These are phyloP conservation scores for sorghum (Sorghum bicolor) DNA, from an alignment of 176 grass and related monocot genomes.

Conservation along the genomic window DNA sequence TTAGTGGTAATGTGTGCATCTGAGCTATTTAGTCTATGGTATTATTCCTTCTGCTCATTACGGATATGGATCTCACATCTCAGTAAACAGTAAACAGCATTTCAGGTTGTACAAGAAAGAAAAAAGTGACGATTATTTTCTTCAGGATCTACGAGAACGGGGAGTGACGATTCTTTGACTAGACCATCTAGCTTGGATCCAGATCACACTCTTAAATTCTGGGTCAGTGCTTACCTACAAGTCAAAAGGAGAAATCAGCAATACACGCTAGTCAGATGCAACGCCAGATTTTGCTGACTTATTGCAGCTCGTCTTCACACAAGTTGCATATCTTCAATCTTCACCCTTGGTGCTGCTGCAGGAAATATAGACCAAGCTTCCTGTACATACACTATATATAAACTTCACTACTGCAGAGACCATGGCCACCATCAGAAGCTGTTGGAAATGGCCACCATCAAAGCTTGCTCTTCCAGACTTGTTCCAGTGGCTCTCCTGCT, in stretches of 20 bases:
- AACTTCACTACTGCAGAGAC: background rate
- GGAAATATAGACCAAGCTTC: background rate
- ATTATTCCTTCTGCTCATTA: too few relatives aligned
- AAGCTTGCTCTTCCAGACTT: background rate
- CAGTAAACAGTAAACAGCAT: background rate
- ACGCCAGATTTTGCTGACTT: background rate
- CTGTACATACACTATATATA: background rate
- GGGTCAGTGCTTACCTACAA: background rate
- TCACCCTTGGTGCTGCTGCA: background rate
- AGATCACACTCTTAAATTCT: background rate
- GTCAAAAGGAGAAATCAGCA: background rate
- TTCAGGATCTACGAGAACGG: background rate
- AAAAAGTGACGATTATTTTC: too few relatives aligned
- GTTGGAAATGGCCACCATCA: conserved; percentile 1
- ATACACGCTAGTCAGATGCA: background rate
- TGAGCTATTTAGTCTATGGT: too few relatives aligned
- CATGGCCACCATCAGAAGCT: background rate
- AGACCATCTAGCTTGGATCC: background rate
- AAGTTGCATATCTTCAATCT: background rate
- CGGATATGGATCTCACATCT: background rate
- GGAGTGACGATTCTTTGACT: background rate
- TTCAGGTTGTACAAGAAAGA: background rate
- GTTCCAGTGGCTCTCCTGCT: background rate
- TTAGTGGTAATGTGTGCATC: too few relatives aligned
- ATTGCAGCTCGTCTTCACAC: too few relatives aligned